These are phyloP conservation scores for Cyphellophora europaea DNA, from an alignment of 2,329 filamentous ascomycete genomes.

Conservation along the genomic window DNA sequence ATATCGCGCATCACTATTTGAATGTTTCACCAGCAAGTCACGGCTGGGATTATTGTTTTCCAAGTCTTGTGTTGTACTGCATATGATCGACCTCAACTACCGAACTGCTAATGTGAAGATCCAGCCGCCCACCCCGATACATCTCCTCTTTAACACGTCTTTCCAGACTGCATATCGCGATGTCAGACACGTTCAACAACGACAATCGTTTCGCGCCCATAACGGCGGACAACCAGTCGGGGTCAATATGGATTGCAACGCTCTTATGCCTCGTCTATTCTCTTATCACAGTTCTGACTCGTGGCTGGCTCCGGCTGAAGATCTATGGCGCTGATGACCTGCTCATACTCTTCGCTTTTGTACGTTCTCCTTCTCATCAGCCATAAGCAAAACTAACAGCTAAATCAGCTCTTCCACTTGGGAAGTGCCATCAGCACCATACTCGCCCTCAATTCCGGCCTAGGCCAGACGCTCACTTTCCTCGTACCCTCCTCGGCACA, in stretches of 20 bases:
- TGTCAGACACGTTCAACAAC: too few relatives aligned
- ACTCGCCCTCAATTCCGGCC: constrained; percentile 17
- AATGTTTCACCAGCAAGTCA: too few relatives aligned
- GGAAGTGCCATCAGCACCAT: constrained; percentile 19
- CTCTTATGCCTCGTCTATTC: constrained; percentile 15
- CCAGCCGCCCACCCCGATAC: too few relatives aligned
- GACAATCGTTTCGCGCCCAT: constrained; percentile 12
- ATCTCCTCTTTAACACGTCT: too few relatives aligned
- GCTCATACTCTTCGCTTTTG: constrained; percentile 10
- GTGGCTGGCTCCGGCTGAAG: constrained; percentile 11
- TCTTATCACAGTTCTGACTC: constrained; percentile 10
- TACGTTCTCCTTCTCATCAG: constrained; percentile 3
- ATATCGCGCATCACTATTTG: too few relatives aligned
- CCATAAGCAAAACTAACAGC: neutral
- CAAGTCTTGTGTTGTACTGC: too few relatives aligned
- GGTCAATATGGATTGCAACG: constrained; percentile 14
- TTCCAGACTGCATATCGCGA: too few relatives aligned
- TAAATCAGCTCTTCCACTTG: constrained; percentile 15
- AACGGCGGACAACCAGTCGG: constrained; percentile 15
- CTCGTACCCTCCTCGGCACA: constrained; percentile 1
- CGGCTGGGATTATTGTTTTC: too few relatives aligned
- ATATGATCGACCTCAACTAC: too few relatives aligned
- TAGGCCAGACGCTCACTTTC: constrained; percentile 16
- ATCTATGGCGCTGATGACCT: constrained; percentile 14
- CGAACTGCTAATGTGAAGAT: too few relatives aligned